Base-by-base conservation (phyloP, 176 grass and related monocot genomes). In the Aegilops speltoides region DNA sequence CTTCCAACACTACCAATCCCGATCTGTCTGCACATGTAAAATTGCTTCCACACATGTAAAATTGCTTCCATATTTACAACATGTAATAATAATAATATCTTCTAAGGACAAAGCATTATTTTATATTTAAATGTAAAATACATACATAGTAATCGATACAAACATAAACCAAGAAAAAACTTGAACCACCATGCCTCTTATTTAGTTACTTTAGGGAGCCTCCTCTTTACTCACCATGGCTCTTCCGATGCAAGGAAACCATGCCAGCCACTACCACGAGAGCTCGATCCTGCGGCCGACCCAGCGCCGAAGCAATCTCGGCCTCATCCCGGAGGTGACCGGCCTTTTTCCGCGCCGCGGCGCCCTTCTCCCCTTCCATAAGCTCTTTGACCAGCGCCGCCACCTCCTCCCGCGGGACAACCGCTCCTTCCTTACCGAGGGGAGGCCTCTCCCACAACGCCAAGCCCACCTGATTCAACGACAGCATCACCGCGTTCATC, bases 401-500 rank as follows among this genome's bases (percentile, higher is more conserved):
- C 4, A 93, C 69, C 77, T 91, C 88, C 52, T 62, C 88, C 34
- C 89, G 84, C 4, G 13, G 28, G 56, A 78, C 85, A n/a, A 95
- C 81, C 24, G 71, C 10, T 1, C 59, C 13, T 10, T 66, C 81
- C 7, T 69, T 75, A 28, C 45, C 41, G 1, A 28, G 50, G 66
- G 52, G n/a, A 52, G 59, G 31, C 8, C 64, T 41, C 61, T 9
- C 22, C 19, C 79, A 68, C n/a, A 91, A 19, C 10, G 86, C 88
- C 22, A 91, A 8, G 60, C 77, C 84, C 1, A 50, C 84, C 10
- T 23, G 37, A 5, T 90, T 73, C 46, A 60, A 80, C 50, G 66
- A 81, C 50, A 96, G 34, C 79, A 93, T 38, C 74, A 83, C 64
- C 7, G 73, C 64, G 81, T 91, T 93, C 85, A 91, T 72, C 65